A percentile compares a stretch with the other conserved stretches of the same genome.
Evolutionary conservation across 495 filamentous ascomycete genomes (phyloP).

Genomic region (Penicillium argentinense): DNA sequence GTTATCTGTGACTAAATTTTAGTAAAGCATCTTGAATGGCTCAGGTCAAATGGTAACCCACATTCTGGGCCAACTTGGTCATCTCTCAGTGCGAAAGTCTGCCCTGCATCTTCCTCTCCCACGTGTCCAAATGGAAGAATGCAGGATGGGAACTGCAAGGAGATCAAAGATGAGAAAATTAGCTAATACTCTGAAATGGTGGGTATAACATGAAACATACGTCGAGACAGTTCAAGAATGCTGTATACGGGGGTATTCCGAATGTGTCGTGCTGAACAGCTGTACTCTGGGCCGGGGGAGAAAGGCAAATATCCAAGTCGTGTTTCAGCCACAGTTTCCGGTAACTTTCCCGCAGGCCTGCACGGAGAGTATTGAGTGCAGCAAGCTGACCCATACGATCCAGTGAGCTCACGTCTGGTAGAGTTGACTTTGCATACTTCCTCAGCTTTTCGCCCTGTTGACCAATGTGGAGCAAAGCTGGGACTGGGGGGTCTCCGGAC

Average conservation of each 20-base stretch:
- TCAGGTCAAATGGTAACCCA: conserved; percentile 1
- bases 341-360: conserved; percentile 23
- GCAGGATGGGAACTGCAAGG: conserved; percentile 31
- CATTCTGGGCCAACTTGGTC: conserved; percentile 16
- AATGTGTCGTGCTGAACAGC: conserved; percentile 48
- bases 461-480: conserved; percentile 11
- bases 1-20: conserved; percentile 12
- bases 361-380: conserved; percentile 14
- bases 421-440: neutral
- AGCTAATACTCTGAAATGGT: too few relatives aligned
- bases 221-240: conserved; percentile 43
- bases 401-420: conserved; percentile 12
- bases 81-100: conserved; percentile 12
- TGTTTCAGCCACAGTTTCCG: conserved; percentile 33
- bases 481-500: conserved; percentile 20
- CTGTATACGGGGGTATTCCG: conserved; percentile 42
- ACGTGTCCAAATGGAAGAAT: conserved; percentile 30
- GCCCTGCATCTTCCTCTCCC: conserved; percentile 7
- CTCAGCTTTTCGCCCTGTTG: conserved; percentile 6
- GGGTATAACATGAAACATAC: conserved; percentile 28
- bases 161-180: neutral
- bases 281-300: conserved; percentile 40
- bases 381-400: conserved; percentile 20
- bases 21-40: neutral
- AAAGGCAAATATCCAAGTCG: conserved; percentile 41